Percentiles rank a stretch among this genome's conserved stretches.
Evolutionary conservation across 257 asterid genomes (phyloP).

Genomic region (Solanum rostratum): DNA sequence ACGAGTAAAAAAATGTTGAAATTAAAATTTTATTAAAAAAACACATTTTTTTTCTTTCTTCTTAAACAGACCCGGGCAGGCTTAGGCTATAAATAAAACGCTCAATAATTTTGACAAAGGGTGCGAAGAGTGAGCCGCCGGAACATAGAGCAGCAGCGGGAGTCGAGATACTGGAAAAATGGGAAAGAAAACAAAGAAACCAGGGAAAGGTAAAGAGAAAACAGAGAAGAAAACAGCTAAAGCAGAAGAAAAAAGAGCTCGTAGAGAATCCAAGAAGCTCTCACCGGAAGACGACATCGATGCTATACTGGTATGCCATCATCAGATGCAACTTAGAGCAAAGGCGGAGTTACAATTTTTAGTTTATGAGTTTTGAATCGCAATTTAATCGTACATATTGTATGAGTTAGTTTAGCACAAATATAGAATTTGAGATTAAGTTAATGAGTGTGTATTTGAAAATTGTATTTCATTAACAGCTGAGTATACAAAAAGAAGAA

Average conservation of each 20-base stretch:
- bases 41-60: background rate
- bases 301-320: slow-evolving; percentile 58
- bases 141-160: background rate
- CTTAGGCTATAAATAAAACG: background rate
- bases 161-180: slow-evolving; percentile 13
- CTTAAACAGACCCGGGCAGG: background rate
- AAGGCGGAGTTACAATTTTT: background rate
- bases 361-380: background rate
- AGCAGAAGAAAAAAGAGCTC: slow-evolving; percentile 72
- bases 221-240: slow-evolving; percentile 81
- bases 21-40: no score
- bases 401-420: background rate
- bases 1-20: no score
- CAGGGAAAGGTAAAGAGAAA: slow-evolving; percentile 97
- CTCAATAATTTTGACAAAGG: background rate
- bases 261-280: slow-evolving; percentile 79
- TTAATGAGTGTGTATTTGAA: background rate
- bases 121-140: background rate
- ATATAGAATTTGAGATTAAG: no score
- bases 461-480: slow-evolving; percentile 8
- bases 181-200: slow-evolving; percentile 91
- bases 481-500: slow-evolving; percentile 81
- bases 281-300: slow-evolving; percentile 99
- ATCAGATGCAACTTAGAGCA: background rate
- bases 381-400: background rate